Base-by-base conservation (phyloP, 2,329 filamentous ascomycete genomes). In the Sphaerulina populicola region DNA sequence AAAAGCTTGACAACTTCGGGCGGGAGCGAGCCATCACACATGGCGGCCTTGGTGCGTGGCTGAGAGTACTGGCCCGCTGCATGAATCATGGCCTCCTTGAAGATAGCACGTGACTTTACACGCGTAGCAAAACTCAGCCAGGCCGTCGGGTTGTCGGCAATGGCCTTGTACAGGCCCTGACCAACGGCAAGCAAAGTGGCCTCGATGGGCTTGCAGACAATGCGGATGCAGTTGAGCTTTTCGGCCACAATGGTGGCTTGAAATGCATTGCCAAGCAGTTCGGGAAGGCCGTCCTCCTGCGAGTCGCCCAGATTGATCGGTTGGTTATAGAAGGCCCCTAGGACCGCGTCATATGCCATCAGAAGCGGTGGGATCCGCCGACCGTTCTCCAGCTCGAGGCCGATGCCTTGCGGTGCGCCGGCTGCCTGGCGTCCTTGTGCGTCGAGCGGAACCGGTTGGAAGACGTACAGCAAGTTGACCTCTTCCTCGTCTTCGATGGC, bases 121-220 rank as follows among this genome's bases (percentile, higher is more conserved):
- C 71, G 71, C 38, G 64, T 58, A 6, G 68, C 71, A 43, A 77
- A 68, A 12, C 69, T 64, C 10, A 73, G 63, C 77, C 76, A 80
- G 0, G 58, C 62, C 11, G 67, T 55, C 0, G 77, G 74, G 30
- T 67, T 66, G 15, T 57, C 53, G 9, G 71, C 60, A 52, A 79
- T 73, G 5, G 70, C 66, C 11, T 63, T 66, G 61, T 71, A 75
- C 6, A 79, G 66, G 5, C 63, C 58, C 53, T 76, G 72, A 15
- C 72, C 73, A 31, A 72, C 69, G 44, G 70, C 69, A 48, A 76
- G 62, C 2, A 79, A 69, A 1, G 72, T 70, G 33, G 72, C 68
- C 51, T 77, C 73, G 52, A 79, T 69, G 3, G 69, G 62, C 23
- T 71, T 69, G 43, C 68, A 67, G 53, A 79, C 65, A 43, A 71